phyloP scores from a whole-genome alignment of 1,139 yeast species.

The Lodderomyces margitis region DNA sequence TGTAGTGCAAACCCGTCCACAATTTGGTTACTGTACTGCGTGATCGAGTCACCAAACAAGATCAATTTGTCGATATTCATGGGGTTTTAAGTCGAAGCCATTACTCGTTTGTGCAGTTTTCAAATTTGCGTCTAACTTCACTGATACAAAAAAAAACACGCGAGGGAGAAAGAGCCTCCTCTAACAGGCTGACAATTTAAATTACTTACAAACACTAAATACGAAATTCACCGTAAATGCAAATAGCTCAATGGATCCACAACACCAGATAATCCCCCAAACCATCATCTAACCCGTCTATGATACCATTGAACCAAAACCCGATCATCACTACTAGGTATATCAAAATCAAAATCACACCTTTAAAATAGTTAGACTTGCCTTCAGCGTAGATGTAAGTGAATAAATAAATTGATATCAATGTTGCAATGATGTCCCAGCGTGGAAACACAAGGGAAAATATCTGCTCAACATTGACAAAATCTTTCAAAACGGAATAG shows the following conservation, averaged over 20 bases:
- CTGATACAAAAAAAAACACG: no score
- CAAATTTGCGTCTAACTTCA: no score
- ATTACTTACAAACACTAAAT: no score
- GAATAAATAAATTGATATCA: slow-evolving; percentile 83
- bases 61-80: slow-evolving; percentile 45
- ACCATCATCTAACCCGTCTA: slow-evolving; percentile 37
- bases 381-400: slow-evolving; percentile 97
- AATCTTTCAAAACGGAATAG: slow-evolving; percentile 57
- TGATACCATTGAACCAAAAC: slow-evolving; percentile 63
- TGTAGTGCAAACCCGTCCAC: slow-evolving; percentile 46
- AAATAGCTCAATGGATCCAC: neutral
- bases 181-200: no score
- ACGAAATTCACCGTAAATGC: no score
- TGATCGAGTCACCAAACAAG: slow-evolving; percentile 70
- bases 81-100: no score
- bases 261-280: slow-evolving; percentile 11
- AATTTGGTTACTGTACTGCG: slow-evolving; percentile 48
- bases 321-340: slow-evolving; percentile 79
- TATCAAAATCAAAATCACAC: slow-evolving; percentile 79
- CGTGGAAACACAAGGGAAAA: slow-evolving; percentile 88
- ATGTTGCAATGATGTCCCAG: slow-evolving; percentile 90
- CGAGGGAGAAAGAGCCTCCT: no score
- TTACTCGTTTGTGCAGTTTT: no score
- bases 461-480: slow-evolving; percentile 44
- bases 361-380: slow-evolving; percentile 92